Evolutionary conservation across 1,139 yeast species (phyloP), one percentile per base, ranked within the genome.

Genomic region (Sugiyamaella sp.): DNA sequence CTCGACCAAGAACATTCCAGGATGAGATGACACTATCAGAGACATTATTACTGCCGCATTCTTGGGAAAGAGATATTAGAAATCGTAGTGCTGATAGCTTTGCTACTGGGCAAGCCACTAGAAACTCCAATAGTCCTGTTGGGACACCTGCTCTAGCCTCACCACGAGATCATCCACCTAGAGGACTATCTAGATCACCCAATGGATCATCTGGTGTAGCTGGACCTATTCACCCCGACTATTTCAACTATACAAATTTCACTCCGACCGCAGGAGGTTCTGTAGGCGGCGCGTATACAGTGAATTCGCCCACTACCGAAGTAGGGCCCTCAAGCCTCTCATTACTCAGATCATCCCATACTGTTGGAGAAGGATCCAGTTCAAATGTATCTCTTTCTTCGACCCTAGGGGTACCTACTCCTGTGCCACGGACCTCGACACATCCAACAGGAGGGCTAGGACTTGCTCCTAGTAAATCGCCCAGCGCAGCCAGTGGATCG

Each of bases 31-130:
- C 46, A 8, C 39, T 51, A 8, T 51, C 54, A 17, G 54, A 42
- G 2, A 46, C 47, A 9, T 35, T 46, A 20, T 21, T 46, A 10
- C 8, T 51, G 10, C 51, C 51, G 9, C 37, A 51, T 46, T 25
- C 54, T 20, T 51, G 54, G 54, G 54, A 42, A 19, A 39, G 35
- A 41, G 54, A 46, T 17, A 19, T 27, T 4, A 17, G 41, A 16
- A 52, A 52, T 32, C 43, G 14, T 21, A 52, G 55, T 25, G 22
- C 49, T 17, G 55, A 52, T n/a, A 52, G 55, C 35, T 12, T 52
- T n/a, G 25, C 33, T 9, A 35, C 41, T 19, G 46, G 35, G 17
- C 22, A 19, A 10, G 24, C 14, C 6, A 25, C 27, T 2, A 24
- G 22, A 38, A 35, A 27, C 16, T 32, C 33, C 14, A 33, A 9